Percentiles rank a stretch among this genome's conserved stretches.
Conservation (phyloP, 148 eudicot species). For the Chenopodium formosanum region DNA sequence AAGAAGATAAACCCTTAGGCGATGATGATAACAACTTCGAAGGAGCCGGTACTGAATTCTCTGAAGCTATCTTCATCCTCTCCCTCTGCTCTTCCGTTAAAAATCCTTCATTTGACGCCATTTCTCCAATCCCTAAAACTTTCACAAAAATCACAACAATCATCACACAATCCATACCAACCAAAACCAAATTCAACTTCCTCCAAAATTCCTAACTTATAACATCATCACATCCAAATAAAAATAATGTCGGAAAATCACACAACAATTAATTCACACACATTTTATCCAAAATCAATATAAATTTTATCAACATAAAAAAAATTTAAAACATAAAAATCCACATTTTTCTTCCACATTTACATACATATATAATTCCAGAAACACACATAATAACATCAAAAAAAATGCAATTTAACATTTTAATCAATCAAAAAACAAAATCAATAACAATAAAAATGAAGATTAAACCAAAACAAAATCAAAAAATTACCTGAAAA, state of each 20-base stretch:
- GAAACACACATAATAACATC: not conserved
- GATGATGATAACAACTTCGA: slow-evolving; percentile 33
- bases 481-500: slow-evolving; percentile 5
- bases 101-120: slow-evolving; percentile 90
- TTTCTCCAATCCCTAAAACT: slow-evolving; percentile 30
- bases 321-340: not conserved
- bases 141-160: slow-evolving; percentile 20
- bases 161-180: not conserved
- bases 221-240: not conserved
- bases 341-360: not conserved
- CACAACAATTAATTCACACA: not conserved
- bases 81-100: slow-evolving; percentile 93
- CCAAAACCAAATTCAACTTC: not conserved
- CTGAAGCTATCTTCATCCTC: slow-evolving; percentile 72
- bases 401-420: not conserved
- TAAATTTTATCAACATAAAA: not conserved
- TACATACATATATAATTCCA: not conserved
- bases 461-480: not conserved
- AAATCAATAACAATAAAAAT: not conserved
- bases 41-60: slow-evolving; percentile 29
- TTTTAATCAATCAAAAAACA: not conserved
- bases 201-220: not conserved
- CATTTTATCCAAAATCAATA: too few relatives aligned
- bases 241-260: not conserved
- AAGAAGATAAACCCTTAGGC: slow-evolving; percentile 37